These are phyloP conservation scores for Trichoderma polysporum DNA, from an alignment of 2,329 filamentous ascomycete genomes.

Conservation along the genomic window DNA sequence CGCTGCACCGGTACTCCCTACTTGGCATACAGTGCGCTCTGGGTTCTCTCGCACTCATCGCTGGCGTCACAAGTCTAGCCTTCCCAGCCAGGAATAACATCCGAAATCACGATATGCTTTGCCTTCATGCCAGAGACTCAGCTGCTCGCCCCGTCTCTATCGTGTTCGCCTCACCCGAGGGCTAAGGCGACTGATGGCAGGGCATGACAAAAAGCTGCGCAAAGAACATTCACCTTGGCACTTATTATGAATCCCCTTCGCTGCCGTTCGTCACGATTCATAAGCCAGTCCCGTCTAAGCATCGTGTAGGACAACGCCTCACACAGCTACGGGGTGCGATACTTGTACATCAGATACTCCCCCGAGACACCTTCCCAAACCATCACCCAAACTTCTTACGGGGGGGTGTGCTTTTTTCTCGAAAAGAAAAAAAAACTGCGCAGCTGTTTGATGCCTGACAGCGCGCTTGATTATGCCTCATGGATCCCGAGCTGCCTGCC, in stretches of 20 bases:
- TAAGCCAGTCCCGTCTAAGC: not conserved
- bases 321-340: not conserved
- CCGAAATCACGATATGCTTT: slow-evolving; percentile 17
- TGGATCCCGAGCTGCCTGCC: not conserved
- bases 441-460: slow-evolving; percentile 12
- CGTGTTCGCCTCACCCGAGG: not conserved
- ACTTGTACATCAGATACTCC: not conserved
- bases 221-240: not conserved
- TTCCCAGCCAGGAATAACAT: slow-evolving; percentile 13
- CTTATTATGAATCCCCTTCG: not conserved
- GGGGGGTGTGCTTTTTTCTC: not conserved
- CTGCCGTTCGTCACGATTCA: not conserved
- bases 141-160: slow-evolving; percentile 5
- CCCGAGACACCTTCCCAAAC: slow-evolving; percentile 12
- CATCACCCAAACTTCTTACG: not conserved
- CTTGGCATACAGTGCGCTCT: not conserved
- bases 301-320: slow-evolving; percentile 8
- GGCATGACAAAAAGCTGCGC: not conserved
- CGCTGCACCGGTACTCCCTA: not conserved
- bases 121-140: slow-evolving; percentile 9
- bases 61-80: not conserved
- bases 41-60: not conserved
- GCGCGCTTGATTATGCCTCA: slow-evolving; percentile 9
- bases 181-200: not conserved
- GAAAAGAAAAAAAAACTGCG: not conserved